Base-by-base conservation (phyloP, 164 flowering plant genomes). In the Chloranthus sessilifolius region DNA sequence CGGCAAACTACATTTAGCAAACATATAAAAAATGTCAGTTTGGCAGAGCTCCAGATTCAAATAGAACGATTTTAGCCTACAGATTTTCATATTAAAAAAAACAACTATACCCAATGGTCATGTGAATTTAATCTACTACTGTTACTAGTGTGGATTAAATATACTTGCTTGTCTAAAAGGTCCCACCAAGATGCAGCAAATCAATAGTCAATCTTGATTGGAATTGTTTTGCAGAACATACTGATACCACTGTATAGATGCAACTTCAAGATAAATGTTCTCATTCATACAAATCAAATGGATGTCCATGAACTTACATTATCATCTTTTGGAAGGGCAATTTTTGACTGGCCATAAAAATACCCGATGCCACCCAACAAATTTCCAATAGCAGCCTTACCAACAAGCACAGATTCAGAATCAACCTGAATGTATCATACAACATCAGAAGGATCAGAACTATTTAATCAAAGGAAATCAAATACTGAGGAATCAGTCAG, bases 331-430 rank as follows among this genome's bases (percentile, higher is more conserved):
- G 81, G 83, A 43, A 78, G 58, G 23, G 86, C 73, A 53, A 94
- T 83, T 67, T 72, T 85, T 59, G 97, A 89, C 62, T 81, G 88
- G 38, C 99, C 99, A 65, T 78, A 94, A 59, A 87, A 89, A 72
- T 94, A 89, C 43, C 99, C 99, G 68, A 94, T 81, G 53, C 97
- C 96, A 46, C 99, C 99, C 53, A 94, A 59, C 74, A 94, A 34
- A 57, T 94, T 94, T 27, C 75, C 88, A 52, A 89, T 64, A 49
- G 96, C 95, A 63, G 88, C 87, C 69, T 77, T 87, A 55, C 95
- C 94, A 56, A 80, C 95, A 52, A 16, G 26, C 16, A 59, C 17
- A 3, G 85, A 66, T 50, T 85, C 79, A n/a, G 73, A 34, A 59
- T 73, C 82, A 59, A 81, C 77, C 99, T 89, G 88, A 43, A 75